Evolutionary conservation across 768 basidiomycete species (phyloP).

Genomic region (Leccinum disarticulatum): DNA sequence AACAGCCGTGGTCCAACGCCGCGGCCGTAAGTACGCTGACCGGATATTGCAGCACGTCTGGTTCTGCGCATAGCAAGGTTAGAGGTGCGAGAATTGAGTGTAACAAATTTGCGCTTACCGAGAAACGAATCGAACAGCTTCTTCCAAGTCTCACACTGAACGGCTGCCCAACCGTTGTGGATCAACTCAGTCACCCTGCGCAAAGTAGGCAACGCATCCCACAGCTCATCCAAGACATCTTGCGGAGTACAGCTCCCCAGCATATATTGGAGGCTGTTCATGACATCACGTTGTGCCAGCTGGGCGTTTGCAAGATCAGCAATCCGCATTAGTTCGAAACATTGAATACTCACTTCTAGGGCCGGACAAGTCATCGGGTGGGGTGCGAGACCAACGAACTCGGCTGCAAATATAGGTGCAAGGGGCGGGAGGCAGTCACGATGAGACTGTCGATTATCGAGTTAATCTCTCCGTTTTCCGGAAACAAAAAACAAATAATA

Average conservation of each 20-base stretch:
- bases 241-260: constrained; percentile 55
- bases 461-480: not conserved
- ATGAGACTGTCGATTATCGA: constrained; percentile 46
- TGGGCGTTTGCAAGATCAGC: constrained; percentile 21
- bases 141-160: constrained; percentile 50
- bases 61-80: too few relatives aligned
- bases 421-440: constrained; percentile 62
- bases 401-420: constrained; percentile 47
- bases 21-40: too few relatives aligned
- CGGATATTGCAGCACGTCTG: too few relatives aligned
- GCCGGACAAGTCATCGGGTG: constrained; percentile 45
- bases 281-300: constrained; percentile 57
- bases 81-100: not conserved
- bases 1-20: too few relatives aligned
- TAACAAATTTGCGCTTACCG: constrained; percentile 16
- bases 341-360: constrained; percentile 48
- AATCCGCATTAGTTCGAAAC: not conserved
- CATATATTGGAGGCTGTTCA: constrained; percentile 45
- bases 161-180: constrained; percentile 46
- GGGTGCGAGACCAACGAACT: constrained; percentile 52
- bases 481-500: not conserved
- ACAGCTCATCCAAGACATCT: constrained; percentile 55
- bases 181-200: constrained; percentile 36
- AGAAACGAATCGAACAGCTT: constrained; percentile 47
- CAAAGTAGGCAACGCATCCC: constrained; percentile 54